Percentiles rank a stretch among this genome's conserved stretches.
phyloP scores from a whole-genome alignment of 2,329 filamentous ascomycete species.

The Sclerotinia borealis region DNA sequence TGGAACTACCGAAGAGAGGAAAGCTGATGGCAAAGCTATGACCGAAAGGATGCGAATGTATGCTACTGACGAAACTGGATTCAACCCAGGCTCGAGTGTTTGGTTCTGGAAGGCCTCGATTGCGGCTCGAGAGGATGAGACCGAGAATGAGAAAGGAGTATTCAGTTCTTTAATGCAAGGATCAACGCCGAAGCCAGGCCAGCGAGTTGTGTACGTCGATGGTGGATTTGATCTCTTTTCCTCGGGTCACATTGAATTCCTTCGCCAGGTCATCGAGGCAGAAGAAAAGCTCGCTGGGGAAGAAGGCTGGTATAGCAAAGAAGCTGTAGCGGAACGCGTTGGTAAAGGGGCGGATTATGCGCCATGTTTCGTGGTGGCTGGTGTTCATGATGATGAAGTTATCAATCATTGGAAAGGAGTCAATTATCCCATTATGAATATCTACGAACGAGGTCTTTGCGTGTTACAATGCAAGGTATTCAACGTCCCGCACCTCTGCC shows the following conservation, averaged over 20 bases:
- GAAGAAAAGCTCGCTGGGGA: constrained; percentile 64
- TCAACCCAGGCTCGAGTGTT: constrained; percentile 72
- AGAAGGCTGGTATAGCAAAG: constrained; percentile 68
- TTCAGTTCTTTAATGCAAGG: constrained; percentile 68
- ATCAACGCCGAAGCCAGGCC: constrained; percentile 64
- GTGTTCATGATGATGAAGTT: constrained; percentile 88
- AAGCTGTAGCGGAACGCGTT: constrained; percentile 56
- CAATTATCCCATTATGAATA: constrained; percentile 99
- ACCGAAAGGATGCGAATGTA: constrained; percentile 74
- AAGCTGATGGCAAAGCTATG: constrained; percentile 61
- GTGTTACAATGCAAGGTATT: constrained; percentile 87
- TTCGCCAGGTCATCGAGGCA: constrained; percentile 66
- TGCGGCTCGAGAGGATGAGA: constrained; percentile 31
- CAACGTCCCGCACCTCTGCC: background rate
- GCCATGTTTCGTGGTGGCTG: constrained; percentile 83
- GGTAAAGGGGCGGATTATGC: constrained; percentile 65
- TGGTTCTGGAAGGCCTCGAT: constrained; percentile 69
- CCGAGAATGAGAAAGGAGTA: constrained; percentile 53
- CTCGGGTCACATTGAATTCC: constrained; percentile 93
- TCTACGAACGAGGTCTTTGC: constrained; percentile 91
- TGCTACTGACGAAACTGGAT: constrained; percentile 78
- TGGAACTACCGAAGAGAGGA: constrained; percentile 62
- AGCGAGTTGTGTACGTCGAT: constrained; percentile 89
- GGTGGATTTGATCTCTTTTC: constrained; percentile 96
- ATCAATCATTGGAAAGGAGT: constrained; percentile 96